These are phyloP conservation scores for Populus hybrid DNA, from an alignment of 441 rosid genomes.

Conservation along the genomic window DNA sequence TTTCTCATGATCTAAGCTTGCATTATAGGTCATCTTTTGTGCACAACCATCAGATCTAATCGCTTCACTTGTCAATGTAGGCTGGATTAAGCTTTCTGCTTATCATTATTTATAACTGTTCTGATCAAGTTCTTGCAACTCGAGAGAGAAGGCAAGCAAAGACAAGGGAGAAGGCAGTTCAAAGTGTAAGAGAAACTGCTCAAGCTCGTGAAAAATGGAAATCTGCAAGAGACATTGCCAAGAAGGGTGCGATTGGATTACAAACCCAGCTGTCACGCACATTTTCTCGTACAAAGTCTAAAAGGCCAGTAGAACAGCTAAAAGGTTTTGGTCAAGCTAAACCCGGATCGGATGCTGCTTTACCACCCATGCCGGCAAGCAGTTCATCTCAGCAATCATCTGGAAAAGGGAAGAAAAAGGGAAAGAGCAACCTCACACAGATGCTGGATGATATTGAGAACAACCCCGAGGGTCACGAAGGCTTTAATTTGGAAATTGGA, in stretches of 20 bases:
- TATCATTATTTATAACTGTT: constrained; percentile 83
- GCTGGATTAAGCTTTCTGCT: constrained; percentile 69
- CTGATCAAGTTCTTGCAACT: constrained; percentile 91
- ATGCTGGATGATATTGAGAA: constrained; percentile 75
- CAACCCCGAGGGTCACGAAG: constrained; percentile 62
- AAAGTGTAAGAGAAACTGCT: constrained; percentile 68
- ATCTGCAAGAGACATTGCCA: constrained; percentile 82
- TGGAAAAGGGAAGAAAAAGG: constrained; percentile 55
- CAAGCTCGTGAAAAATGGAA: constrained; percentile 87
- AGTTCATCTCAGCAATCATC: constrained; percentile 23
- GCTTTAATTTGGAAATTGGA: constrained; percentile 70
- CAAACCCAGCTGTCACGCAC: constrained; percentile 73
- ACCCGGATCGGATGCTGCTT: constrained; percentile 50
- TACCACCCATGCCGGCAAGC: constrained; percentile 37
- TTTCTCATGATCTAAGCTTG: background rate
- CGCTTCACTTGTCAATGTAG: constrained; percentile 37
- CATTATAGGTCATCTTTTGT: background rate
- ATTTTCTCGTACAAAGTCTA: constrained; percentile 67
- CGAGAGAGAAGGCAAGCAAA: constrained; percentile 78
- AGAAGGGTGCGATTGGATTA: constrained; percentile 62
- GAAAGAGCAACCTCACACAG: constrained; percentile 56
- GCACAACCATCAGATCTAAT: constrained; percentile 5
- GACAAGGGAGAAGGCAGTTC: constrained; percentile 82
- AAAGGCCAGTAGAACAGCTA: constrained; percentile 33
- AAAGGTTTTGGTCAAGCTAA: constrained; percentile 47